Base-by-base conservation (phyloP, 2,329 filamentous ascomycete genomes). In the Aureobasidium lini region DNA sequence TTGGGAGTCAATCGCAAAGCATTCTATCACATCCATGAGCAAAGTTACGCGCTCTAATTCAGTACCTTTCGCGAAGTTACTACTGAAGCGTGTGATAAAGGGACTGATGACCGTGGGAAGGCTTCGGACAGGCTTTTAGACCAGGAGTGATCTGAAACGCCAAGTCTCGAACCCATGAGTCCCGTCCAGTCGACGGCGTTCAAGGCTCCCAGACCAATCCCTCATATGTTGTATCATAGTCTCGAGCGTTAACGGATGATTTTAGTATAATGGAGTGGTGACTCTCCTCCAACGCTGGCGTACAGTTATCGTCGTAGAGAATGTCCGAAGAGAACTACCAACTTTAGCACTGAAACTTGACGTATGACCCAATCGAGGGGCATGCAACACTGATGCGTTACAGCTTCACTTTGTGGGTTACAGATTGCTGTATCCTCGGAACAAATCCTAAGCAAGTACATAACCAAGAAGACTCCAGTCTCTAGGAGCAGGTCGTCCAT, bases 351-450 rank as follows among this genome's bases (percentile, higher is more conserved):
- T 57, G 52, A 57, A 57, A 57, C 52, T 57, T 29, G 52, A 57
- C 42, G 10, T 46, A 44, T 16, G 31, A 13, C 31, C 13, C 31
- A 46, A 15, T n/a, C 18, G 28, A 23, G 49, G 15, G 37, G 40
- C 32, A 57, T 57, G 52, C 52, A 57, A 57, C 52, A 57, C 52
- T 57, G 37, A 57, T 46, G 52, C 52, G 52, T 57, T 46, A 57
- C 52, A 36, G 40, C 23, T 46, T 46, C 40, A 28, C 32, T 43
- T 18, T 32, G 34, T 29, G 5, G 7, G 32, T n/a, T 11, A 32
- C 23, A 36, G 15, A 29, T 15, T 43, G 37, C 11, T 18, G 37
- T 6, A 23, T 54, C 37, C n/a, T 54, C 50, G 50, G 50, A 42
- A 32, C 32, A 42, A 42, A 54, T 15, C 9, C 4, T 29, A 54